Conservation (phyloP, 2,329 filamentous ascomycete species). For the Pezicula neosporulosa region DNA sequence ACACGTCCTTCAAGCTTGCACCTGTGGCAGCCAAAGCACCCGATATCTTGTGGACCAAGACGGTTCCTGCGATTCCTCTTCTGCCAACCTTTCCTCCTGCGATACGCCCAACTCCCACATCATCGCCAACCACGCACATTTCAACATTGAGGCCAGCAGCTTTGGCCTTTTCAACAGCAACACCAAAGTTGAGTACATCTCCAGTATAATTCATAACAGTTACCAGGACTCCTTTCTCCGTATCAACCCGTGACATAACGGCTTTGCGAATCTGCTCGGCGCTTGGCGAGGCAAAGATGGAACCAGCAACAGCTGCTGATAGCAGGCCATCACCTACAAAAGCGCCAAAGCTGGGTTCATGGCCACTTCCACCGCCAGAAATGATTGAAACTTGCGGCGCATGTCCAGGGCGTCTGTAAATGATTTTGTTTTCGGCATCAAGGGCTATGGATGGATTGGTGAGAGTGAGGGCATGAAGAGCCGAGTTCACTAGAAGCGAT, state of each 20-base stretch:
- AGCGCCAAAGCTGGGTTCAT: conserved; percentile 83
- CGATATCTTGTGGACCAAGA: conserved; percentile 86
- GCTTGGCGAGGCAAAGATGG: conserved; percentile 79
- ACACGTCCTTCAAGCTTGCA: conserved; percentile 64
- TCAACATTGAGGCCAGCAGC: conserved; percentile 74
- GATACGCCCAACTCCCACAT: conserved; percentile 80
- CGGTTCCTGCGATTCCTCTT: conserved; percentile 86
- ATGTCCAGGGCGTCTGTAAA: conserved; percentile 65
- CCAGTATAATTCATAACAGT: conserved; percentile 95
- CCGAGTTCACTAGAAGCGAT: conserved; percentile 70
- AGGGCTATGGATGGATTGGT: conserved; percentile 82
- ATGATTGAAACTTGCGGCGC: conserved; percentile 73
- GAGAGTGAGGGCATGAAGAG: conserved; percentile 72
- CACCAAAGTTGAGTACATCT: conserved; percentile 86
- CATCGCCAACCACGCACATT: conserved; percentile 90
- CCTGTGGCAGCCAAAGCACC: conserved; percentile 78
- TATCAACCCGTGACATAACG: conserved; percentile 69
- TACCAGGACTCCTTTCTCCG: conserved; percentile 74
- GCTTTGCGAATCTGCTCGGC: conserved; percentile 79
- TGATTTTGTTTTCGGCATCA: conserved; percentile 76
- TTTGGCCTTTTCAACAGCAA: conserved; percentile 88
- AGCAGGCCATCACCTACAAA: conserved; percentile 83
- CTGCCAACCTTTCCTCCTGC: conserved; percentile 89
- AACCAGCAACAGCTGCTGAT: conserved; percentile 78
- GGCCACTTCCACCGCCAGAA: conserved; percentile 84